phyloP scores from a whole-genome alignment of 164 flowering plant genomes.

The Piper longum region DNA sequence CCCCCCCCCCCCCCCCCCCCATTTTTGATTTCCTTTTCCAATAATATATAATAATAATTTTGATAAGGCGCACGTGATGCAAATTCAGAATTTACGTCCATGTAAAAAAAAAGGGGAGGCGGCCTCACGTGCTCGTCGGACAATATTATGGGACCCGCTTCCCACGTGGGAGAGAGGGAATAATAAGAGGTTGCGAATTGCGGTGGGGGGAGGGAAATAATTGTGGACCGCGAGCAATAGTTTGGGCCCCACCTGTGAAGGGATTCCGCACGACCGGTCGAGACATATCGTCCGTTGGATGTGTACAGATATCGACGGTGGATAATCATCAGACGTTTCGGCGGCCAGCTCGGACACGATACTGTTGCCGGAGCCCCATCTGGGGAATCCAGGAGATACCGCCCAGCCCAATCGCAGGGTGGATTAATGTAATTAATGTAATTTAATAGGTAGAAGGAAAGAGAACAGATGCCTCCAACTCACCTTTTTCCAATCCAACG shows the following conservation, averaged over 20 bases:
- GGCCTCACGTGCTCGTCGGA: no score
- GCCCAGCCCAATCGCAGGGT: no score
- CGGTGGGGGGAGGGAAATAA: conserved; percentile 17
- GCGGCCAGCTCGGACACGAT: neutral
- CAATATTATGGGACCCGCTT: no score
- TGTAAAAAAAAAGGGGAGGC: no score
- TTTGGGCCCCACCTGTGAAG: conserved; percentile 40
- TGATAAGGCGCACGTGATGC: no score
- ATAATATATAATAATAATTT: no score
- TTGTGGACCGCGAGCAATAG: conserved; percentile 17
- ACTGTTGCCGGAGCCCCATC: conserved; percentile 4
- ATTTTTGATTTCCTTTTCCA: no score
- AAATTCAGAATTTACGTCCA: no score
- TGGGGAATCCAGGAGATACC: neutral
- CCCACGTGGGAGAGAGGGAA: conserved; percentile 20
- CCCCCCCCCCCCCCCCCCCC: no score
- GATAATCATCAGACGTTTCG: neutral
- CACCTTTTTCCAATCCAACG: conserved; percentile 16
- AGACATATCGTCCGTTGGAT: neutral
- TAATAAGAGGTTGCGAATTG: conserved; percentile 20
- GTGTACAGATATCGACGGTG: neutral
- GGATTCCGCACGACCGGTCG: conserved; percentile 39
- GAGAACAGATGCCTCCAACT: conserved; percentile 14
- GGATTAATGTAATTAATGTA: no score
- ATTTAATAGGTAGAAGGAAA: no score